phyloP scores from a whole-genome alignment of 192 early-diverging fungal genomes.

The Coemansia pectinata region DNA sequence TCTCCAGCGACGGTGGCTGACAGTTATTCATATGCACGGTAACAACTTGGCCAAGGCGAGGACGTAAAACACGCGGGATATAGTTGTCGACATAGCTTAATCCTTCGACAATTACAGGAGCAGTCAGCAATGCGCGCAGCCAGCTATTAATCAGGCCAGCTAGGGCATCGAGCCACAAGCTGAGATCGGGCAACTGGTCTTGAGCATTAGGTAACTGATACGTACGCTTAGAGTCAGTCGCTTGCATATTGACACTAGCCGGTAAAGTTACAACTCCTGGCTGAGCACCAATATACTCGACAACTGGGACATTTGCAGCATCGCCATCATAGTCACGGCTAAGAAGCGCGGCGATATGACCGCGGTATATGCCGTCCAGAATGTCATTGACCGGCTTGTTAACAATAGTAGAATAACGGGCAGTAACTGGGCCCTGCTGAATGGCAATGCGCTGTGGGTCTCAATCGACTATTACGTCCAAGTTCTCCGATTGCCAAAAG shows the following conservation, averaged over 20 bases:
- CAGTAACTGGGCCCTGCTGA: slow-evolving; percentile 88
- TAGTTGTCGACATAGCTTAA: slow-evolving; percentile 61
- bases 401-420: slow-evolving; percentile 65
- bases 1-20: not conserved
- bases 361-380: slow-evolving; percentile 78
- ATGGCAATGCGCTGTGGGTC: slow-evolving; percentile 84
- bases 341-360: slow-evolving; percentile 74
- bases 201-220: slow-evolving; percentile 11
- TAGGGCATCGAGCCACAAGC: slow-evolving; percentile 69
- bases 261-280: not conserved
- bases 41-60: slow-evolving; percentile 59
- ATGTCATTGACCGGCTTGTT: slow-evolving; percentile 90
- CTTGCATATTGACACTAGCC: not conserved
- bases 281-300: slow-evolving; percentile 70
- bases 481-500: slow-evolving; percentile 85
- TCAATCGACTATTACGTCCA: slow-evolving; percentile 79
- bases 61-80: slow-evolving; percentile 59
- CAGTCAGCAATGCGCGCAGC: slow-evolving; percentile 78
- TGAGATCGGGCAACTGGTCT: slow-evolving; percentile 8
- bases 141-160: slow-evolving; percentile 72
- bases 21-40: not conserved
- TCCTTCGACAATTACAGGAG: slow-evolving; percentile 71
- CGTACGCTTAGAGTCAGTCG: not conserved
- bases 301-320: slow-evolving; percentile 63
- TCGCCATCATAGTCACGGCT: slow-evolving; percentile 68